Conservation (phyloP, 1,284 basidiomycete genomes). For the Heterobasidion occidentale region DNA sequence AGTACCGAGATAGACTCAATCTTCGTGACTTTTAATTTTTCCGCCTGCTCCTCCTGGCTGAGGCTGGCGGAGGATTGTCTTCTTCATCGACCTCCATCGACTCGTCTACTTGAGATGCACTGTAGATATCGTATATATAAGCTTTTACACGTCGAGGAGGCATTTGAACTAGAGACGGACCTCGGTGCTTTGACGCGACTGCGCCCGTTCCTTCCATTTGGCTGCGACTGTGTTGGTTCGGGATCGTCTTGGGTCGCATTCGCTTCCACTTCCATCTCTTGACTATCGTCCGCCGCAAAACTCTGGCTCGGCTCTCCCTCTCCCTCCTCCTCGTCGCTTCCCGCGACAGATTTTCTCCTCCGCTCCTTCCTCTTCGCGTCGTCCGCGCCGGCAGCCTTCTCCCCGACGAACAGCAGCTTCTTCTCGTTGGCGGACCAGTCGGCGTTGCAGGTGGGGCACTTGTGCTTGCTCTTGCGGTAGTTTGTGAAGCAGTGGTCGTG, state of each 20-base stretch:
- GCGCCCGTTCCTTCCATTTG: slow-evolving; percentile 4
- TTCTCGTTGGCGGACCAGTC: slow-evolving; percentile 47
- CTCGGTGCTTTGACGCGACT: slow-evolving; percentile 12
- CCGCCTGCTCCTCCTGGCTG: slow-evolving; percentile 14
- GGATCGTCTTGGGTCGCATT: slow-evolving; percentile 3
- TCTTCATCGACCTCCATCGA: slow-evolving; percentile 27
- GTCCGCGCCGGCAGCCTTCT: slow-evolving; percentile 54
- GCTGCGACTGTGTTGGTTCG: slow-evolving; percentile 19
- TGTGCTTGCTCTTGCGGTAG: slow-evolving; percentile 29
- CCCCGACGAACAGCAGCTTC: slow-evolving; percentile 49
- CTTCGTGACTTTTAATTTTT: slow-evolving; percentile 1
- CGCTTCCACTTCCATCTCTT: slow-evolving; percentile 11
- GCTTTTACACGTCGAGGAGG: background rate
- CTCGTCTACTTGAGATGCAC: slow-evolving; percentile 12
- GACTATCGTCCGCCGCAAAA: slow-evolving; percentile 25
- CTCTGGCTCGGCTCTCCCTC: slow-evolving; percentile 35
- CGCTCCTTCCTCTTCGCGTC: slow-evolving; percentile 31
- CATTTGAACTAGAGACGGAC: background rate
- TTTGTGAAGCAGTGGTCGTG: slow-evolving; percentile 61
- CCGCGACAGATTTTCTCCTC: slow-evolving; percentile 13
- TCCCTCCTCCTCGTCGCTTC: slow-evolving; percentile 23
- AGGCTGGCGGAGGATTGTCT: slow-evolving; percentile 23
- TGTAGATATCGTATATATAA: background rate
- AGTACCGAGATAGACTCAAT: no score
- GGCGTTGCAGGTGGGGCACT: slow-evolving; percentile 50